phyloP scores from a whole-genome alignment of 139 green algal species.

The Chlamydomonas eustigma region DNA sequence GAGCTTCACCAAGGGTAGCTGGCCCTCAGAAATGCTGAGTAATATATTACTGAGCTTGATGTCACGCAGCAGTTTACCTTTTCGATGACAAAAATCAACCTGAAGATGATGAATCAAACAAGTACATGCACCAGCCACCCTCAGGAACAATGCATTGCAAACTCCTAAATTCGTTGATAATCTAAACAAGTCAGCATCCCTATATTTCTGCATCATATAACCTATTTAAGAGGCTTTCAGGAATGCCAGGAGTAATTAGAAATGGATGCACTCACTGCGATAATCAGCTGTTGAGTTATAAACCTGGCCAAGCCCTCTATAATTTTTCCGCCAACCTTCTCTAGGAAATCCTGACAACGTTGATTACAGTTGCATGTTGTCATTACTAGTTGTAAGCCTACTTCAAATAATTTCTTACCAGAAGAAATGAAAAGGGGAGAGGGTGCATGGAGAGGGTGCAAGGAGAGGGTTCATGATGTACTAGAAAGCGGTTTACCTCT shows the following conservation, averaged over 20 bases:
- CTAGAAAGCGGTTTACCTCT: too few species aligned
- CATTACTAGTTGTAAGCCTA: too few species aligned
- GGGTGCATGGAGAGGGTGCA: too few species aligned
- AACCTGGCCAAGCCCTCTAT: constrained; percentile 56
- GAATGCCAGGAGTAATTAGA: constrained; percentile 23
- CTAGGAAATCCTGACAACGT: constrained; percentile 20
- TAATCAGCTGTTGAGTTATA: constrained; percentile 68
- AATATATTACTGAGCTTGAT: constrained; percentile 71
- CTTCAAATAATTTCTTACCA: too few species aligned
- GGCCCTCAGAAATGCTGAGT: constrained; percentile 49
- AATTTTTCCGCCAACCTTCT: constrained; percentile 50
- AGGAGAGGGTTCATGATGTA: too few species aligned
- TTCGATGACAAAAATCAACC: constrained; percentile 8
- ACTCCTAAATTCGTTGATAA: too few species aligned
- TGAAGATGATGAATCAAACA: not conserved
- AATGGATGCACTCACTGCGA: constrained; percentile 40
- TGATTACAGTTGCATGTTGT: too few species aligned
- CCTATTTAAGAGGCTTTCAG: too few species aligned
- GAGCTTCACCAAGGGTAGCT: constrained; percentile 73
- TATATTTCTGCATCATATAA: too few species aligned
- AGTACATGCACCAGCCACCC: too few species aligned
- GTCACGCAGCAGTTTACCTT: constrained; percentile 29
- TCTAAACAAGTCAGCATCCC: too few species aligned
- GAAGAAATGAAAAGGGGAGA: not conserved
- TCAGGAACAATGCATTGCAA: too few species aligned